Percentiles rank a stretch among this genome's conserved stretches.
phyloP scores from a whole-genome alignment of 352 stramenopile species.

The Pythium volutum region DNA sequence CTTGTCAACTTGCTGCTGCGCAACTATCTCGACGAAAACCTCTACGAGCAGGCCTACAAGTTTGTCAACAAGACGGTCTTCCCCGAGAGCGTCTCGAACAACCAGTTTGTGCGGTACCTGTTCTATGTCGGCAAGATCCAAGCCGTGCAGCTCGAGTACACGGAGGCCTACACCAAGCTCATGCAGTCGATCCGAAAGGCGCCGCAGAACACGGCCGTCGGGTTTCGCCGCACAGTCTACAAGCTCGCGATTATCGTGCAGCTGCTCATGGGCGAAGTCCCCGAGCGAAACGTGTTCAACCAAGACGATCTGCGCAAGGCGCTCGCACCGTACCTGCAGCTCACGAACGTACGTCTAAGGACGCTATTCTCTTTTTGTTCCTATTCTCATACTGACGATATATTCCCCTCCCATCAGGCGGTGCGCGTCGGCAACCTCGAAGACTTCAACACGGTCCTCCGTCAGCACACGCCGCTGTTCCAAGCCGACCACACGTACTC shows the following conservation, averaged over 20 bases:
- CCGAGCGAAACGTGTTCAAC: constrained; percentile 94
- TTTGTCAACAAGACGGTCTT: constrained; percentile 90
- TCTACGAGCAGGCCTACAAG: constrained; percentile 92
- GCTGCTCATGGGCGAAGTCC: constrained; percentile 97
- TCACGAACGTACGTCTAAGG: constrained; percentile 82
- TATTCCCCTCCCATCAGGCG: constrained; percentile 43
- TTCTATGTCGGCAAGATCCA: constrained; percentile 97
- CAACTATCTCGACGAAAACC: constrained; percentile 87
- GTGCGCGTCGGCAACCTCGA: constrained; percentile 95
- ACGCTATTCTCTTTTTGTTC: not conserved
- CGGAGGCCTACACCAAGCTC: constrained; percentile 94
- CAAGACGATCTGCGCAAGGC: constrained; percentile 86
- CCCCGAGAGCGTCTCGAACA: constrained; percentile 94
- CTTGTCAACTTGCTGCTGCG: constrained; percentile 90
- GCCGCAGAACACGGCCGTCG: constrained; percentile 93
- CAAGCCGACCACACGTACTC: constrained; percentile 94
- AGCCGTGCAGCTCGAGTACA: constrained; percentile 97
- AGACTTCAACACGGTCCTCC: constrained; percentile 92
- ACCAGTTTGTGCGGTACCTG: constrained; percentile 97
- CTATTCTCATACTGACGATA: not conserved
- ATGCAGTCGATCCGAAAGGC: constrained; percentile 96
- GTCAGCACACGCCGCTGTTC: constrained; percentile 84
- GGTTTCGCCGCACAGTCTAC: constrained; percentile 95
- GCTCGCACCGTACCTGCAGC: constrained; percentile 93
- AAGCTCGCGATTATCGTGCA: constrained; percentile 97